Base-by-base conservation (phyloP, 257 asterid species). In the Agastache rugosa region DNA sequence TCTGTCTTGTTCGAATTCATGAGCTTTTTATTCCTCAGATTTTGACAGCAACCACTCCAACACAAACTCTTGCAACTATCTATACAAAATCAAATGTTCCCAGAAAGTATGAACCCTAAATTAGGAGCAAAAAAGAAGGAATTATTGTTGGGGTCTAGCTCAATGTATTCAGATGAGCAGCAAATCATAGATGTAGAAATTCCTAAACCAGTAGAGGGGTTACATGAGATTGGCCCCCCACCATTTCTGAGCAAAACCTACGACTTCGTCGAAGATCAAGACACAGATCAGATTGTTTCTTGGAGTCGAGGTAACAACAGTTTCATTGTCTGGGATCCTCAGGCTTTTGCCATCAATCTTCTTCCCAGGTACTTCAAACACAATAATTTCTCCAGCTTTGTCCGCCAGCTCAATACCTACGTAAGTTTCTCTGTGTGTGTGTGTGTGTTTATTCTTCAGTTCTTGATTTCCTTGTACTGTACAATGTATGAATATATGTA, bases 341-440 rank as follows among this genome's bases (percentile, higher is more conserved):
- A 86, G 58, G 15, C 60, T 1, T 91, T 91, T 62, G 87, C 94
- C 70, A 79, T 70, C 27, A 80, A 78, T 81, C 81, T 91, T 37
- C 96, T 91, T 35, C 96, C 97, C 29, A 86, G 88, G 62, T 91
- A 85, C 84, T 89, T 91, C 94, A 91, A 91, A 80, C 96, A 91
- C 75, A 85, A 63, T 67, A 91, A 89, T 75, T 88, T 91, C 90
- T 89, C 96, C 27, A 89, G 93, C 88, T 89, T 89, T 77, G 92
- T 91, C 70, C 71, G 95, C 79, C 96, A 90, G 85, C 94, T 91
- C 79, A 89, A 91, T 44, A 87, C 93, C 74, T 89, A 91, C 77
- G 96, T 91, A 83, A 85, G 93, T 81, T 35, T n/a, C 5, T 42
- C 29, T 19, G 27, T 17, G 5, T 53, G 62, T 27, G 64, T 58